phyloP scores from a whole-genome alignment of 2,329 filamentous ascomycete genomes.

The Phyllosticta citribraziliensis region DNA sequence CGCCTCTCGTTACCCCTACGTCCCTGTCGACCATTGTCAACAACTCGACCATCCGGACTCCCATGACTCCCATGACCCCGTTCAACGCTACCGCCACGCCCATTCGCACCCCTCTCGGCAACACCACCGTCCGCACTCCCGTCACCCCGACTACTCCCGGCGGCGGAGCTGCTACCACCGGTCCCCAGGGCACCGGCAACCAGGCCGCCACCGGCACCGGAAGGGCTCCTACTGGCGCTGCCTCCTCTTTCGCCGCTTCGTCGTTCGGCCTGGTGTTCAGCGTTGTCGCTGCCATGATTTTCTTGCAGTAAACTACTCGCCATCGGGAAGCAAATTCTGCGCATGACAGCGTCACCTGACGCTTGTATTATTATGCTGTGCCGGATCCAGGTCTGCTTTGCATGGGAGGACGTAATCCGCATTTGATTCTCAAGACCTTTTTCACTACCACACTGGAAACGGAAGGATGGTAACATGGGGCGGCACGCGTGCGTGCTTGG shows the following conservation, averaged over 20 bases:
- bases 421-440: not conserved
- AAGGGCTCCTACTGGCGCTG: conserved; percentile 16
- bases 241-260: conserved; percentile 22
- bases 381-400: not conserved
- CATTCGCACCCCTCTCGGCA: conserved; percentile 9
- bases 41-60: conserved; percentile 14
- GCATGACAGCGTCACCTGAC: not conserved
- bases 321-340: not conserved
- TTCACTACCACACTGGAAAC: not conserved
- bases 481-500: not conserved
- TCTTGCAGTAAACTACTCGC: conserved; percentile 25
- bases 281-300: conserved; percentile 31
- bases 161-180: conserved; percentile 17
- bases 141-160: conserved; percentile 14
- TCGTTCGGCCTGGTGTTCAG: conserved; percentile 31
- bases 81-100: conserved; percentile 7
- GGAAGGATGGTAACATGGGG: not conserved
- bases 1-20: conserved; percentile 22
- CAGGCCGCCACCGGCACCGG: conserved; percentile 14
- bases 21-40: conserved; percentile 16
- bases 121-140: conserved; percentile 20
- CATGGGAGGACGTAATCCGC: not conserved
- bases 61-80: conserved; percentile 20
- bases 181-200: conserved; percentile 13
- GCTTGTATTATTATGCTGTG: not conserved